Evolutionary conservation across 1,284 basidiomycete genomes (phyloP).

Genomic region (Cerrena zonata): DNA sequence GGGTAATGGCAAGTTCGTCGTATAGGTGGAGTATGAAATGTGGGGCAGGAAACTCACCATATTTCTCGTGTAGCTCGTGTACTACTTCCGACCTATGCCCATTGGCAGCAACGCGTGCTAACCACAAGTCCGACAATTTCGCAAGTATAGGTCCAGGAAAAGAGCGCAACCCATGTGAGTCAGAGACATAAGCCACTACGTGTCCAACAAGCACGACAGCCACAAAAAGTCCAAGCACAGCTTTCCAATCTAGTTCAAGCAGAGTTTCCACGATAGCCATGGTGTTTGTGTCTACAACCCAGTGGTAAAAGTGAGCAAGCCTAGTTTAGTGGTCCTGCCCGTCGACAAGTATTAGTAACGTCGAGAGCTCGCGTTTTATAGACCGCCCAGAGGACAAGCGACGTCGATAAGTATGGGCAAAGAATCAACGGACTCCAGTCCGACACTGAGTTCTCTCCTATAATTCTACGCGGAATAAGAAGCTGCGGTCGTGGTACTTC

Average conservation of each 20-base stretch:
- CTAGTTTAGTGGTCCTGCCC: too few relatives aligned
- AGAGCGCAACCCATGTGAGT: conserved; percentile 51
- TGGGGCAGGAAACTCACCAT: too few relatives aligned
- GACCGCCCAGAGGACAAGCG: too few relatives aligned
- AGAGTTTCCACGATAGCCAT: conserved; percentile 13
- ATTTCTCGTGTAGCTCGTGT: conserved; percentile 70
- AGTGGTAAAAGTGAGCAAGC: too few relatives aligned
- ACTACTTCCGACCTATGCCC: conserved; percentile 76
- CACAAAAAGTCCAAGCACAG: conserved; percentile 21
- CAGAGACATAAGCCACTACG: conserved; percentile 53
- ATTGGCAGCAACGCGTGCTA: conserved; percentile 56
- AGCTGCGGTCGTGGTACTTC: background rate
- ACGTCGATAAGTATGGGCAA: too few relatives aligned
- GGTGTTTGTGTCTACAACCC: background rate
- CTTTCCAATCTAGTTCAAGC: conserved; percentile 12
- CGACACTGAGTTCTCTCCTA: background rate
- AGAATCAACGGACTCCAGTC: too few relatives aligned
- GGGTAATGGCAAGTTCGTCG: too few relatives aligned
- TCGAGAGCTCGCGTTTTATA: too few relatives aligned
- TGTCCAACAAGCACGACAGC: conserved; percentile 41
- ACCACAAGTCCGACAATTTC: conserved; percentile 73
- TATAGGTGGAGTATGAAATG: too few relatives aligned
- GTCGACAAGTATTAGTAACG: too few relatives aligned
- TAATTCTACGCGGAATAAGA: background rate
- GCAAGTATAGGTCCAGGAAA: conserved; percentile 76